A percentile compares a stretch with the other conserved stretches of the same genome.
These are phyloP conservation scores for Choiromyces venosus DNA, from an alignment of 495 filamentous ascomycete species.

Conservation along the genomic window DNA sequence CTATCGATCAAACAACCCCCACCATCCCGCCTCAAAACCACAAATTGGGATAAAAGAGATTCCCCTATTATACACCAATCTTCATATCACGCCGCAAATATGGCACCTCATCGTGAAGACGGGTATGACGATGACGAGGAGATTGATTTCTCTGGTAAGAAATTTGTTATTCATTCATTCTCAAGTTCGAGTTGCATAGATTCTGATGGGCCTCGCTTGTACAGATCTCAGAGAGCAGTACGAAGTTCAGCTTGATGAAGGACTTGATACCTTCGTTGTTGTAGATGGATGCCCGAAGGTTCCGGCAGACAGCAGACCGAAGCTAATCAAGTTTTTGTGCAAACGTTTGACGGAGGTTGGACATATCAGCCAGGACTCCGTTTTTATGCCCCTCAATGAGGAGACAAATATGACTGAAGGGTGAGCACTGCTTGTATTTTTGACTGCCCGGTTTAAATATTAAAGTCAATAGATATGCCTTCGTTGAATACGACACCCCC, in stretches of 20 bases:
- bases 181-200: neutral
- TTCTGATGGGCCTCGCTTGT: conserved; percentile 26
- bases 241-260: conserved; percentile 91
- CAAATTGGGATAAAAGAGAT: neutral
- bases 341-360: conserved; percentile 83
- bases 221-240: conserved; percentile 82
- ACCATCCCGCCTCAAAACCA: neutral
- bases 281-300: conserved; percentile 89
- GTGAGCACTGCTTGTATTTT: conserved; percentile 50
- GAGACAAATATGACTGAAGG: conserved; percentile 68
- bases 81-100: conserved; percentile 2
- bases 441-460: conserved; percentile 17
- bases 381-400: conserved; percentile 88
- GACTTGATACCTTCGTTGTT: conserved; percentile 90
- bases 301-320: conserved; percentile 72
- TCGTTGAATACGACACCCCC: conserved; percentile 91
- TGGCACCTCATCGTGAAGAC: conserved; percentile 31
- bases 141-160: conserved; percentile 76
- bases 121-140: conserved; percentile 86
- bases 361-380: conserved; percentile 72
- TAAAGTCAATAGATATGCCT: conserved; percentile 63
- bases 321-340: conserved; percentile 88
- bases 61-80: neutral
- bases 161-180: neutral
- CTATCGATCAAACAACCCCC: neutral